Base-by-base conservation (phyloP, 345 rosid species). In the Camelina sativa region DNA sequence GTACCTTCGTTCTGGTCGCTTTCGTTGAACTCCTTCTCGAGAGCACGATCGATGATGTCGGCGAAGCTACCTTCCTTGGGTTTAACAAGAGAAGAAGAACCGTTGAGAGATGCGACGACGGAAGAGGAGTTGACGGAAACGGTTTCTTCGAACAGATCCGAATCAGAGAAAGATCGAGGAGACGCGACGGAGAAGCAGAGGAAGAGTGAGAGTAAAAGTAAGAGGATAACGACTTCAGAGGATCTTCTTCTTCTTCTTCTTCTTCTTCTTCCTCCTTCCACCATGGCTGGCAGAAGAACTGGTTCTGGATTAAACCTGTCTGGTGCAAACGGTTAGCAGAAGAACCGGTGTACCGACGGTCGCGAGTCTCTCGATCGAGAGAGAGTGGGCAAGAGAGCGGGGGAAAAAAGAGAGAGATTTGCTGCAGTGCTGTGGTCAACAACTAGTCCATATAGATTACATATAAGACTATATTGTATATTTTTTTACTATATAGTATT, bases 21-120 rank as follows among this genome's bases (percentile, higher is more conserved):
- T 80, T 90, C 98, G 43, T 85, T 75, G 85, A 90, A 93, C 88
- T 93, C 98, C 63, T 89, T 87, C 69, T 82, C 88, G 30, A 93
- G 91, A 75, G 97, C 97, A 40, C 93, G 92, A 82, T 86, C 96
- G 74, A 93, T 87, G 68, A 93, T 87, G 71, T 86, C 92, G 41
- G 93, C 97, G 78, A 93, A 89, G 79, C 85, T 83, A 58, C 83
- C 91, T 79, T 88, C 91, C 76, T 79, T 86, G 60, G 85, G 82
- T 20, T 76, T 79, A 53, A 11, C 32, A 30, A 71, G 34, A 37
- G 80, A 72, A 69, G 80, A 79, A 72, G 80, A 79, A 72, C 61
- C 67, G 35, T 82, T 79, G 13, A 71, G 25, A 48, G 56, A 56
- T 7, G 61, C 76, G 37, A 10, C 20, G 65, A 77, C 62, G 57